Base-by-base conservation (phyloP, 83 land plant species). In the Picea engelmannii region DNA sequence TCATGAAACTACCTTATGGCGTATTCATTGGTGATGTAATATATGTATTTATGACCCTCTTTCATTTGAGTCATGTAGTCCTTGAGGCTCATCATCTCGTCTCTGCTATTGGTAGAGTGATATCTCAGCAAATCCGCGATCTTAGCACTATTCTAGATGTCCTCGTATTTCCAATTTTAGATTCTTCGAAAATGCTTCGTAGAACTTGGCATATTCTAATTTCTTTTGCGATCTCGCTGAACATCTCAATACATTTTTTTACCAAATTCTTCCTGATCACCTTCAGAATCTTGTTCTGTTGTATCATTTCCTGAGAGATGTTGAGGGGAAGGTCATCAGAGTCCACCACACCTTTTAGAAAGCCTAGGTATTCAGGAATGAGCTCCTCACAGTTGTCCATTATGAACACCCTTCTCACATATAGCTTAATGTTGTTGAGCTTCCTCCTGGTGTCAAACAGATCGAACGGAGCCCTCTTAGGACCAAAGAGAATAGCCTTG, bases 371-470 rank as follows among this genome's bases (percentile, higher is more conserved):
- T 18, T 80, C 84, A 49, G 84, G 84, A 64, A 80, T 80, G 20
- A 83, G 84, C 15, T 83, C 84, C 70, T 83, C 84, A 65, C 84
- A 80, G n/a, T 83, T 65, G 52, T 83, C 84, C 84, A 80, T 79
- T 16, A 83, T 79, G 67, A 60, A 79, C 7, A 60, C 80, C 80
- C 80, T 25, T 62, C 66, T 62, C 91, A 92, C 95, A 83, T 92
- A 93, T 23, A 93, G 86, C 88, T 93, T 93, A 79, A 93, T 93
- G 86, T 92, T 93, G 89, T 93, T 93, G 78, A 84, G 81, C 91
- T 93, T 93, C 91, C 92, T 92, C 76, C 91, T 73, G 44, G 89
- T 87, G 88, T 93, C 96, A 79, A 93, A 93, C 7, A 93, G 89
- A 66, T 93, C 95, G 79, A 93, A 92, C 6, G 95, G 95, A 18